Conservation (phyloP, 2,329 filamentous ascomycete species). For the Mycosphaerelloides madeirae region DNA sequence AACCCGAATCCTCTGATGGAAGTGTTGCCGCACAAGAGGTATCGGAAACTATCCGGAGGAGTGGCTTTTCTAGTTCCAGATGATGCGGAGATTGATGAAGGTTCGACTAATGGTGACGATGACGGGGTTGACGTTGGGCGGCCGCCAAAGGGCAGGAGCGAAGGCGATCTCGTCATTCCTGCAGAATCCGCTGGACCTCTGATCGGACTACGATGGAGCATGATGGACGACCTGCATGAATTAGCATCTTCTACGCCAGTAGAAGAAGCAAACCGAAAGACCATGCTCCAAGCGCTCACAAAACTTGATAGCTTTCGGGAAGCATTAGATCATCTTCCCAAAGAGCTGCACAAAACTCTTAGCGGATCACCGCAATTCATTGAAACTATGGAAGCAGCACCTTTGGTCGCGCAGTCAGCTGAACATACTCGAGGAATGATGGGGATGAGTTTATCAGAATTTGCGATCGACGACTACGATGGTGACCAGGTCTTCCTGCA, state of each 20-base stretch:
- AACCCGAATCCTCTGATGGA: constrained; percentile 23
- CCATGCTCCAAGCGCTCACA: constrained; percentile 17
- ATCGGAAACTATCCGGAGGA: constrained; percentile 11
- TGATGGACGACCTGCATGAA: constrained; percentile 18
- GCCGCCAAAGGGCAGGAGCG: background rate
- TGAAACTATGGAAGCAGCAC: constrained; percentile 24
- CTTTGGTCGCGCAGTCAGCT: constrained; percentile 23
- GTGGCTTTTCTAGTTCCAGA: constrained; percentile 15
- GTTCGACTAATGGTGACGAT: background rate
- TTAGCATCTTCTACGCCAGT: constrained; percentile 7
- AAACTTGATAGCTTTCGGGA: constrained; percentile 7
- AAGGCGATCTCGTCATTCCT: constrained; percentile 16
- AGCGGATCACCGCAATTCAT: constrained; percentile 20
- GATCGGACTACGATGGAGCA: constrained; percentile 16
- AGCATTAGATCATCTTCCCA: constrained; percentile 13
- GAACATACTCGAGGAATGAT: constrained; percentile 11
- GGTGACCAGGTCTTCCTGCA: constrained; percentile 25
- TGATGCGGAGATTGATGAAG: background rate
- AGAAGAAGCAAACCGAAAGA: constrained; percentile 14
- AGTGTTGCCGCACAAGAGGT: constrained; percentile 20
- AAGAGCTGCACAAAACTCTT: constrained; percentile 15
- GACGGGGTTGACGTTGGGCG: constrained; percentile 11
- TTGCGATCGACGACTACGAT: constrained; percentile 25
- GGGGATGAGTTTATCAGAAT: constrained; percentile 23
- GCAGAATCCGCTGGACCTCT: constrained; percentile 9